Percentiles rank a stretch among this genome's conserved stretches.
Conservation (phyloP, 129 eudicot genomes). For the Ambrosia trifida region DNA sequence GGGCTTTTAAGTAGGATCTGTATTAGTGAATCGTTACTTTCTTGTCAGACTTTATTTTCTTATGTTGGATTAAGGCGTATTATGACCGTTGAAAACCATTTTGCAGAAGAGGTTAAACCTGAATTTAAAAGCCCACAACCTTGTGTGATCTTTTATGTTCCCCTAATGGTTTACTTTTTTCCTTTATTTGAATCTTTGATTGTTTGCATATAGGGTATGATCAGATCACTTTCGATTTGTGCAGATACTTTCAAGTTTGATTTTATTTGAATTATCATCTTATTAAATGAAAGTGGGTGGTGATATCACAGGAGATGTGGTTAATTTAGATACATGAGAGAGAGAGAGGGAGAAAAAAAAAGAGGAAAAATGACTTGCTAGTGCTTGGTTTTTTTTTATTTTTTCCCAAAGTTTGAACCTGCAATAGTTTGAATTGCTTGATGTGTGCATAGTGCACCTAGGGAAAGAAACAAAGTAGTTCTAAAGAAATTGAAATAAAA, state of each 20-base stretch:
- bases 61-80: conserved; percentile 28
- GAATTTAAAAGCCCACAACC: conserved; percentile 24
- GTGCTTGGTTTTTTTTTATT: too few species aligned
- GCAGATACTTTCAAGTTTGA: neutral
- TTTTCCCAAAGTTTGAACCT: too few species aligned
- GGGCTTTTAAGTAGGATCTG: conserved; percentile 22
- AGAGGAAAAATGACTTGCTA: too few species aligned
- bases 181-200: conserved; percentile 17
- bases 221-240: conserved; percentile 11
- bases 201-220: conserved; percentile 17
- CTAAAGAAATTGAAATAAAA: too few species aligned
- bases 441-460: too few species aligned
- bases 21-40: conserved; percentile 15
- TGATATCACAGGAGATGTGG: too few species aligned
- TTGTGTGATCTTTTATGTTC: conserved; percentile 11
- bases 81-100: conserved; percentile 25
- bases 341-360: too few species aligned
- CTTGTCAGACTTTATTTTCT: conserved; percentile 20
- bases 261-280: neutral
- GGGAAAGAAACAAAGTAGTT: too few species aligned
- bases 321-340: too few species aligned
- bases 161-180: neutral
- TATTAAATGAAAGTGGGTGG: neutral
- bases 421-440: too few species aligned
- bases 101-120: conserved; percentile 28